A percentile compares a stretch with the other conserved stretches of the same genome.
phyloP scores from a whole-genome alignment of 495 filamentous ascomycete species.

The Tuber umbilicatum region DNA sequence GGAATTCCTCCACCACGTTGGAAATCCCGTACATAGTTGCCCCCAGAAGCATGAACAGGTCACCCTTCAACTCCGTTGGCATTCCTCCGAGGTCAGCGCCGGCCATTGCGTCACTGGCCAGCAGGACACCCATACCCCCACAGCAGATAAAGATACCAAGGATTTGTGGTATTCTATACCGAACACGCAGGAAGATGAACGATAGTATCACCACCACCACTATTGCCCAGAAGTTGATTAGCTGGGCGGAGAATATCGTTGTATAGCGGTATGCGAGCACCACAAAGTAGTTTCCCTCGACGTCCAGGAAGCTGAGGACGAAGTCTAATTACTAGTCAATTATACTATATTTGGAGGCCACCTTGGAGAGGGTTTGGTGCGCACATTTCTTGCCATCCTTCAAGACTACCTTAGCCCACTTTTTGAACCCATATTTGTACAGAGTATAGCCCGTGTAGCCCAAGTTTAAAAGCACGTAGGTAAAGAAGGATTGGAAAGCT shows the following conservation, averaged over 20 bases:
- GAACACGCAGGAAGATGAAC: conserved; percentile 71
- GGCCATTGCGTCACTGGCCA: conserved; percentile 81
- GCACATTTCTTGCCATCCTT: conserved; percentile 80
- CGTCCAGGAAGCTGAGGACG: conserved; percentile 85
- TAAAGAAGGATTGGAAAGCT: conserved; percentile 95
- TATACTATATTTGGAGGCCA: neutral
- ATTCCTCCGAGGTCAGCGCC: conserved; percentile 57
- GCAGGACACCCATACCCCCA: conserved; percentile 82
- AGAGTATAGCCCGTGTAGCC: conserved; percentile 78
- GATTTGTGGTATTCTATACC: conserved; percentile 80
- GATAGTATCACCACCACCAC: conserved; percentile 84
- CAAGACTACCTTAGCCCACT: conserved; percentile 56
- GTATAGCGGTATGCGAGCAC: conserved; percentile 93
- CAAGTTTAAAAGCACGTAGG: conserved; percentile 75
- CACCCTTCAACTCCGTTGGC: conserved; percentile 76
- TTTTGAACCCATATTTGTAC: conserved; percentile 70
- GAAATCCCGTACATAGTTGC: conserved; percentile 86
- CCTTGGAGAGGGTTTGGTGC: conserved; percentile 17
- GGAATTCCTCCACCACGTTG: conserved; percentile 88
- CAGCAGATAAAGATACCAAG: conserved; percentile 82
- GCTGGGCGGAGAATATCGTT: conserved; percentile 79
- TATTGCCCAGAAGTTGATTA: conserved; percentile 99
- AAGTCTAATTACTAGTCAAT: conserved; percentile 50
- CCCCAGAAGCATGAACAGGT: conserved; percentile 81
- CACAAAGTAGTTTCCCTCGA: conserved; percentile 95